These are phyloP conservation scores for Penicillium palitans DNA, from an alignment of 2,329 filamentous ascomycete genomes.

Conservation along the genomic window DNA sequence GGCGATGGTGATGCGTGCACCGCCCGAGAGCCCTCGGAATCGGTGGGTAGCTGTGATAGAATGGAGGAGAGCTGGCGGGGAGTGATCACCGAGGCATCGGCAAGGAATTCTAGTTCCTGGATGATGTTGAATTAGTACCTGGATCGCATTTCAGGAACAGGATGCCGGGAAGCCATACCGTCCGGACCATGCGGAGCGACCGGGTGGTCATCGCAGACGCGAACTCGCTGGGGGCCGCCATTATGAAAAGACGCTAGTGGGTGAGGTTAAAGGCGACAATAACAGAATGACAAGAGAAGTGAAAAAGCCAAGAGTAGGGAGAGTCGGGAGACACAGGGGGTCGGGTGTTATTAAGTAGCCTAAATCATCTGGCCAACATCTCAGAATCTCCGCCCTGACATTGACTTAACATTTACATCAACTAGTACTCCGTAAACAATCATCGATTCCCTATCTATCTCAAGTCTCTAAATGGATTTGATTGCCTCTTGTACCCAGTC, in stretches of 20 bases:
- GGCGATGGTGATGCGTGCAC: slow-evolving; percentile 23
- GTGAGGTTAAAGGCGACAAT: background rate
- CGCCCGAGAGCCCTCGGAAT: slow-evolving; percentile 26
- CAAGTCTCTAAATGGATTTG: too few relatives aligned
- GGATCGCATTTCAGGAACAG: slow-evolving; percentile 1
- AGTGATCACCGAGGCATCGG: slow-evolving; percentile 77
- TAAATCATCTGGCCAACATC: slow-evolving; percentile 2
- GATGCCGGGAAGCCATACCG: slow-evolving; percentile 54
- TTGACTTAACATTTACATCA: background rate
- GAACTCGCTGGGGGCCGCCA: slow-evolving; percentile 39
- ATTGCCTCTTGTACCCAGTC: background rate
- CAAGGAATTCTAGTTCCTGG: slow-evolving; percentile 86
- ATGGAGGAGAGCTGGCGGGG: slow-evolving; percentile 75
- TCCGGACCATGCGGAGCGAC: slow-evolving; percentile 83
- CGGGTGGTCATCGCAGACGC: slow-evolving; percentile 69
- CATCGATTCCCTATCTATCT: background rate
- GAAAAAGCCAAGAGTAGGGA: background rate
- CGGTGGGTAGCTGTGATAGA: slow-evolving; percentile 67
- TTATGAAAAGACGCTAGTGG: slow-evolving; percentile 13
- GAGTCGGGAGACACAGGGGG: background rate
- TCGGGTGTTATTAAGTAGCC: slow-evolving; percentile 4
- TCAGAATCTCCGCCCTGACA: background rate
- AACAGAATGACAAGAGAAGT: background rate
- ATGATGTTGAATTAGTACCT: slow-evolving; percentile 12
- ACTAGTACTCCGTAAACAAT: background rate